Conservation (phyloP, 257 asterid genomes). For the Capsicum rhomboideum region DNA sequence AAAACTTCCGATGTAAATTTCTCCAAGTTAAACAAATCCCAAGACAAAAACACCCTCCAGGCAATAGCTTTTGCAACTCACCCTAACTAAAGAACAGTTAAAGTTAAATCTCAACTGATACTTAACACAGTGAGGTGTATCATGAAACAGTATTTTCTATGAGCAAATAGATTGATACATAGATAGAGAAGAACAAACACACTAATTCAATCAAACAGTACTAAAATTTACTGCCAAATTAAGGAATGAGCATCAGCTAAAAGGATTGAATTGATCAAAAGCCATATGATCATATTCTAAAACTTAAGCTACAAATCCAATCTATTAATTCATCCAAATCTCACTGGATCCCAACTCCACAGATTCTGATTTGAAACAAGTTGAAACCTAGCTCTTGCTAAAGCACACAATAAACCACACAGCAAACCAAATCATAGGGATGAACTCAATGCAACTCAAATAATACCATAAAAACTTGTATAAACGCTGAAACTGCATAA, state of each 20-base stretch:
- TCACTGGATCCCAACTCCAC: neutral
- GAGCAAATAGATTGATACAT: neutral
- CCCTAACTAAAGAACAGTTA: neutral
- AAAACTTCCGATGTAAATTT: neutral
- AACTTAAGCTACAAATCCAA: neutral
- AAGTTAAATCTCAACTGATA: neutral
- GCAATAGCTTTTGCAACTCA: neutral
- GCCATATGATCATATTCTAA: neutral
- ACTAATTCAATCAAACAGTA: neutral
- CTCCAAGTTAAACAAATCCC: neutral
- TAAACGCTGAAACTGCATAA: neutral
- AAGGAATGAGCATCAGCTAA: neutral
- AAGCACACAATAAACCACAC: neutral
- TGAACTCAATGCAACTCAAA: neutral
- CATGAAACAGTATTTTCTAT: neutral
- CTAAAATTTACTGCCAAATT: neutral
- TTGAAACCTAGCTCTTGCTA: neutral
- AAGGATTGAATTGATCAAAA: neutral
- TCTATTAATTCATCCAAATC: neutral
- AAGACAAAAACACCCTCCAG: neutral
- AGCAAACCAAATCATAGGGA: neutral
- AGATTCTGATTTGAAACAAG: neutral
- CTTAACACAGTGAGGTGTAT: neutral
- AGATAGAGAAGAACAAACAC: neutral
- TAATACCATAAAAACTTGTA: neutral